Base-by-base conservation (phyloP, 2,329 filamentous ascomycete genomes). In the Fusarium sp. region DNA sequence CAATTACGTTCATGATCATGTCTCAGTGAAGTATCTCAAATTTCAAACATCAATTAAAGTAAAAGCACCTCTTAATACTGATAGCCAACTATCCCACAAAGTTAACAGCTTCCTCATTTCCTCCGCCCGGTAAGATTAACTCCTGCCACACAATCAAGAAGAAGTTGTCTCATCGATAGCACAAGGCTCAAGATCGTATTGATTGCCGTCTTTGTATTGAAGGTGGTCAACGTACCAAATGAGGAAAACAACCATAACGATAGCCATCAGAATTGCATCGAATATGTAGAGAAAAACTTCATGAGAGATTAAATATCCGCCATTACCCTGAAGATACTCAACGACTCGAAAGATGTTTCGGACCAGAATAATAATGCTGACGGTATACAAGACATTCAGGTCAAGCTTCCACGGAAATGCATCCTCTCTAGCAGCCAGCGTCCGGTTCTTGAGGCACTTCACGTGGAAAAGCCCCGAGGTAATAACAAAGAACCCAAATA, bases 401-500 rank as follows among this genome's bases (percentile, higher is more conserved):
- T 64, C 57, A 18, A 50, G 29, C 6, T n/a, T n/a, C 50, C 61
- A 64, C 0, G 61, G 61, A 2, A 58, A 34, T 8, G 32, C 20
- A 9, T 50, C 15, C 4, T 44, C 61, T 20, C 44, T 44, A 1
- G 27, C 50, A 12, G 25, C 3, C 8, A 34, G 5, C 0, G 59
- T 64, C 5, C 50, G 50, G 8, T 7, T 25, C n/a, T 32, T 44
- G 1, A 7, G 8, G 9, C 63, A 12, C 11, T 60, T 50, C 1
- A 12, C 6, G 25, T 64, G 61, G 8, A 64, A 64, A 3, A 64
- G 24, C 2, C 57, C 45, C 2, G 61, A 64, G 2, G 59, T 64
- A 3, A 64, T n/a, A 1, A 64, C 61, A 11, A 64, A 64, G 12
- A 64, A 64, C 3, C 61, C 61, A 12, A 64, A 64, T 4, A 64